phyloP scores from a whole-genome alignment of 2,329 filamentous ascomycete species.

The Aureobasidium sp. region DNA sequence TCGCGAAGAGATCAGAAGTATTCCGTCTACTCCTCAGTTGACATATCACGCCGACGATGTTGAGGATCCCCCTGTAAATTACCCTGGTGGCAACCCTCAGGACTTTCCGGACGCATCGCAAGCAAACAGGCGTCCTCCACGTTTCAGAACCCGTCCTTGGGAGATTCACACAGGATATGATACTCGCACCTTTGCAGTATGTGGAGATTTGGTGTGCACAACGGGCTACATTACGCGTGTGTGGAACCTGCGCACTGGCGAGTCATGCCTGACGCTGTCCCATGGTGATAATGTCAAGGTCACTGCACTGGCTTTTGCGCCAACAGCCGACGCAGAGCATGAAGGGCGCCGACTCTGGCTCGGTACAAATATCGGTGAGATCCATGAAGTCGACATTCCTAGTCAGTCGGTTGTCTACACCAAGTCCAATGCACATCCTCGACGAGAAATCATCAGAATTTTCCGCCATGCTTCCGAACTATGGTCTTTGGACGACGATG shows the following conservation, averaged over 20 bases:
- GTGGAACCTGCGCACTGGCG: slow-evolving; percentile 78
- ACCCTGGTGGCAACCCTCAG: slow-evolving; percentile 10
- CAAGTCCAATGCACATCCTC: slow-evolving; percentile 64
- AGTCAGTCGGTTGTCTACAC: slow-evolving; percentile 61
- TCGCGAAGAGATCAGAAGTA: slow-evolving; percentile 7
- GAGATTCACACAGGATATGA: slow-evolving; percentile 83
- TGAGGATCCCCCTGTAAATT: slow-evolving; percentile 11
- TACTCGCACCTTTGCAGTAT: slow-evolving; percentile 76
- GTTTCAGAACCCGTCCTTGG: slow-evolving; percentile 59
- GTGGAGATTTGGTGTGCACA: slow-evolving; percentile 78
- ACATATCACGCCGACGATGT: slow-evolving; percentile 27
- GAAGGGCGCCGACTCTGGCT: slow-evolving; percentile 83
- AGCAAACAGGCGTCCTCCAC: slow-evolving; percentile 75
- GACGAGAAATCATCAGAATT: slow-evolving; percentile 74
- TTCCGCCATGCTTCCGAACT: slow-evolving; percentile 80
- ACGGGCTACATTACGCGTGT: slow-evolving; percentile 79
- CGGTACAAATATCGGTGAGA: slow-evolving; percentile 77
- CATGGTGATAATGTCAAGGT: slow-evolving; percentile 81
- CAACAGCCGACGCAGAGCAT: slow-evolving; percentile 63
- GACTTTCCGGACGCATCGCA: slow-evolving; percentile 79
- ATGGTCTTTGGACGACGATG: slow-evolving; percentile 89
- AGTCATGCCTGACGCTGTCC: slow-evolving; percentile 68
- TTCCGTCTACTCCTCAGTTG: slow-evolving; percentile 18
- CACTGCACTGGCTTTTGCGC: slow-evolving; percentile 77
- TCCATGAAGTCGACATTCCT: slow-evolving; percentile 78